These are phyloP conservation scores for Glebionis coronaria DNA, from an alignment of 129 eudicot species.

Conservation along the genomic window DNA sequence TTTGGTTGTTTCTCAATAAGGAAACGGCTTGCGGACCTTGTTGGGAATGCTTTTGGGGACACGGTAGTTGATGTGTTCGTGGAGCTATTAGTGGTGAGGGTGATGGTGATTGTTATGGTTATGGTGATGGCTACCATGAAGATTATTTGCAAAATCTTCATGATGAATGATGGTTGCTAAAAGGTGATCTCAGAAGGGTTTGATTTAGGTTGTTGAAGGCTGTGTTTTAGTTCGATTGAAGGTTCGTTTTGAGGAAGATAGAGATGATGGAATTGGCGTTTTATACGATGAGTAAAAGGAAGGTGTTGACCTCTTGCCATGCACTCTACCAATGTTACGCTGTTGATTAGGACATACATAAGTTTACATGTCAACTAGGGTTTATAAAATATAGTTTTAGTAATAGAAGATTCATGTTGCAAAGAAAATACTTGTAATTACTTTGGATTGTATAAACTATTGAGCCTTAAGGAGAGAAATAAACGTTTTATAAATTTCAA, in stretches of 20 bases:
- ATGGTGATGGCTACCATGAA: no score
- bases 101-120: constrained; percentile 28
- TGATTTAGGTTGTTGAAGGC: background rate
- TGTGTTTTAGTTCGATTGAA: background rate
- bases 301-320: constrained; percentile 21
- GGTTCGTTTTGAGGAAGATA: constrained; percentile 13
- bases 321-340: constrained; percentile 17
- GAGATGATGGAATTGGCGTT: constrained; percentile 12
- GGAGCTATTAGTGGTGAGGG: constrained; percentile 25
- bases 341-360: constrained; percentile 26
- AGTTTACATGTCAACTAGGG: constrained; percentile 28
- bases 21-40: constrained; percentile 40
- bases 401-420: no score
- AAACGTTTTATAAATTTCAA: no score
- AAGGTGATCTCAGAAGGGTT: constrained; percentile 10
- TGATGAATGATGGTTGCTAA: background rate
- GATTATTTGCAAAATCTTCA: constrained; percentile 32
- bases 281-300: constrained; percentile 24
- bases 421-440: no score
- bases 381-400: constrained; percentile 2
- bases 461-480: no score
- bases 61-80: background rate
- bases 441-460: no score
- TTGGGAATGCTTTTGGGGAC: constrained; percentile 16
- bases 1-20: no score